Evolutionary conservation across 805 yeast genomes (phyloP).

Genomic region (Starmerella stellata): DNA sequence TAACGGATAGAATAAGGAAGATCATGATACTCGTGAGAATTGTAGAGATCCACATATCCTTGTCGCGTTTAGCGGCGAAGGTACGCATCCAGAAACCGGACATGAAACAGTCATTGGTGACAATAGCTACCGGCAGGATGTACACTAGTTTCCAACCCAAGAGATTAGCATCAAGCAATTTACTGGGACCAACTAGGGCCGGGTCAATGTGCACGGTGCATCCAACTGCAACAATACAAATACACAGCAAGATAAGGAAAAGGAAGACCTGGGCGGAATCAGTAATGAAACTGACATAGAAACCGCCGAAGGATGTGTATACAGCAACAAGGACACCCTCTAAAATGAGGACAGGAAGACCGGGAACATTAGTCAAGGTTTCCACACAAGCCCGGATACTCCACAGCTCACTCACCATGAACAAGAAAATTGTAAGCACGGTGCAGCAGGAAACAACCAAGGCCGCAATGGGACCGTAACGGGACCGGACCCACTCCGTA

Average conservation of each 20-base stretch:
- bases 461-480: constrained; percentile 59
- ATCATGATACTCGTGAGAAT: constrained; percentile 52
- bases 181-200: constrained; percentile 40
- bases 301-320: constrained; percentile 78
- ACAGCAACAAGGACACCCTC: constrained; percentile 70
- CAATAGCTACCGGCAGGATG: constrained; percentile 65
- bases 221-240: constrained; percentile 67
- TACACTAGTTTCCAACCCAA: constrained; percentile 79
- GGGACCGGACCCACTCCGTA: constrained; percentile 81
- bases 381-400: constrained; percentile 37
- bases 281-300: constrained; percentile 70
- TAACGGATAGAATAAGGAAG: constrained; percentile 43
- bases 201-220: constrained; percentile 30
- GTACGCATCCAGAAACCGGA: constrained; percentile 89
- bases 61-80: constrained; percentile 63
- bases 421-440: constrained; percentile 64
- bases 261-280: constrained; percentile 70
- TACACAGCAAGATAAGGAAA: constrained; percentile 46
- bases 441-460: constrained; percentile 27
- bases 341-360: constrained; percentile 63
- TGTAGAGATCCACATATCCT: constrained; percentile 56
- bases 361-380: constrained; percentile 58
- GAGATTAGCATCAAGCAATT: constrained; percentile 43
- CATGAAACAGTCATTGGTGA: constrained; percentile 74
- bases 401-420: constrained; percentile 55